phyloP scores from a whole-genome alignment of 2,329 filamentous ascomycete genomes.

The Shiraia sp. region DNA sequence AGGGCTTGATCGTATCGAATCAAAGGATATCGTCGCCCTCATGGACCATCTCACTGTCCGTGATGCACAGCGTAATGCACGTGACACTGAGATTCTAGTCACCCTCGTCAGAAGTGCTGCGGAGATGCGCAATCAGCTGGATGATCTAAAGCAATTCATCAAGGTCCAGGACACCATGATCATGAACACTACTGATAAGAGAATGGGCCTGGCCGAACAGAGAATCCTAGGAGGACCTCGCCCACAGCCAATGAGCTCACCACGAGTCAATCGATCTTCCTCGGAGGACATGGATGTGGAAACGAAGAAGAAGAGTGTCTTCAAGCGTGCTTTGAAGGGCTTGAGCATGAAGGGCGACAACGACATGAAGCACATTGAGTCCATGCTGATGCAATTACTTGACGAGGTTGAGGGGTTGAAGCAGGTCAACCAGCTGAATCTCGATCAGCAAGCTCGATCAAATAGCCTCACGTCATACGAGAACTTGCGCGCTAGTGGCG shows the following conservation, averaged over 20 bases:
- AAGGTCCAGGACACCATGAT: slow-evolving; percentile 88
- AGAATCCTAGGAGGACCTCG: slow-evolving; percentile 83
- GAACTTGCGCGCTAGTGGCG: slow-evolving; percentile 70
- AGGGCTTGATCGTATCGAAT: slow-evolving; percentile 89
- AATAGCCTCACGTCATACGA: slow-evolving; percentile 70
- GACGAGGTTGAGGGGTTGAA: slow-evolving; percentile 79
- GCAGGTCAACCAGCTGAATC: slow-evolving; percentile 41
- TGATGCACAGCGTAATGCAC: slow-evolving; percentile 92
- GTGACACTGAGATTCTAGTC: slow-evolving; percentile 94
- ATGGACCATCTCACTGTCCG: slow-evolving; percentile 99
- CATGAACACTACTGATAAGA: slow-evolving; percentile 82
- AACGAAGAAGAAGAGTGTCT: slow-evolving; percentile 88
- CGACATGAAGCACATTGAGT: slow-evolving; percentile 77
- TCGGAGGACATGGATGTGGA: slow-evolving; percentile 60
- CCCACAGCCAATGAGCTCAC: slow-evolving; percentile 63
- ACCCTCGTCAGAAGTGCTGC: slow-evolving; percentile 91
- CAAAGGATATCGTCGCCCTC: slow-evolving; percentile 91
- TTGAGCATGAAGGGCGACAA: slow-evolving; percentile 85
- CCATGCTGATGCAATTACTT: slow-evolving; percentile 79
- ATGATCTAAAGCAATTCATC: slow-evolving; percentile 91
- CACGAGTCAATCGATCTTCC: slow-evolving; percentile 60
- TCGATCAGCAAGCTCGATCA: slow-evolving; percentile 39
- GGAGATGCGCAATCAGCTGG: slow-evolving; percentile 96
- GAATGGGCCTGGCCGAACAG: slow-evolving; percentile 83
- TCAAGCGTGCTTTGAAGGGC: slow-evolving; percentile 89